phyloP scores from a whole-genome alignment of 768 basidiomycete genomes.

The Russula vinacea region DNA sequence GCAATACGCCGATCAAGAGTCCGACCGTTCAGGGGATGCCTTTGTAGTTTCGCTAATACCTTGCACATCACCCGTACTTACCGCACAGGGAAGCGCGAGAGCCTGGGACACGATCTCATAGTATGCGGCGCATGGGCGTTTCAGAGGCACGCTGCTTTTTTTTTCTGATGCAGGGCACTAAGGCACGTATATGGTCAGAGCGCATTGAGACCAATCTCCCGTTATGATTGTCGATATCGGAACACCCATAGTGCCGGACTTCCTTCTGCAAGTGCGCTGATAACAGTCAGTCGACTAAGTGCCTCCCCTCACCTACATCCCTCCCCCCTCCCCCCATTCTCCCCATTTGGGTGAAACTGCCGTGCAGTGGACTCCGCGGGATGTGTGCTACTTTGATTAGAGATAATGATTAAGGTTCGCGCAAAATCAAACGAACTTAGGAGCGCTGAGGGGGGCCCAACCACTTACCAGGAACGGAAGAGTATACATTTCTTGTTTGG shows the following conservation, averaged over 20 bases:
- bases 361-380: too few species aligned
- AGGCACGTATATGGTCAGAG: slow-evolving; percentile 1
- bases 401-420: not conserved
- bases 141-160: slow-evolving; percentile 4
- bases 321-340: not conserved
- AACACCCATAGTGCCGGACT: not conserved
- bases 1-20: not conserved
- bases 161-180: not conserved
- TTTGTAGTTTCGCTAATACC: not conserved
- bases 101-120: not conserved
- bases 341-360: not conserved
- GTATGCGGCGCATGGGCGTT: not conserved
- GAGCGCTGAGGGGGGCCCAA: not conserved
- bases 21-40: not conserved
- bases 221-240: not conserved
- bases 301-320: not conserved
- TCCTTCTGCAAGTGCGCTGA: not conserved
- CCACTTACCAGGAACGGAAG: not conserved
- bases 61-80: not conserved
- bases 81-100: not conserved
- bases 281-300: not conserved
- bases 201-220: not conserved
- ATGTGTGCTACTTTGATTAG: not conserved
- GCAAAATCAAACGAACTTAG: not conserved
- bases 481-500: not conserved